Evolutionary conservation across 371 early-diverging fungal genomes (phyloP).

Genomic region (Mortierella sp.): DNA sequence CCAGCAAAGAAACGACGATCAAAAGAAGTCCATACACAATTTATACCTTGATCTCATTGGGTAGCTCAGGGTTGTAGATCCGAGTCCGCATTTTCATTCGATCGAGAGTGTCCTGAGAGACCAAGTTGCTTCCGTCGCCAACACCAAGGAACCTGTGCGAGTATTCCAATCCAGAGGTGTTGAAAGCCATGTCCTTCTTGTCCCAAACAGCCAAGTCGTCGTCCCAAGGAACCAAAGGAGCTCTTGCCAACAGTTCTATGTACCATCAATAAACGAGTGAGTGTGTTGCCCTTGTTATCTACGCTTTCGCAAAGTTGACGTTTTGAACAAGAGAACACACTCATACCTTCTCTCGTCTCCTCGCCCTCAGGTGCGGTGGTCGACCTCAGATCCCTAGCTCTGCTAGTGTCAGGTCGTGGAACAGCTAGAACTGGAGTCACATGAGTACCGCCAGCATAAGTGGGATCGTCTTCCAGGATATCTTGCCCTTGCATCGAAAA

Average conservation of each 20-base stretch:
- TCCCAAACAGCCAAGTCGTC: conserved; percentile 83
- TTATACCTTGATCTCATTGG: conserved; percentile 61
- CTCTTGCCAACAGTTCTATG: conserved; percentile 55
- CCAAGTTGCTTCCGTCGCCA: conserved; percentile 72
- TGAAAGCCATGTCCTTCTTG: conserved; percentile 69
- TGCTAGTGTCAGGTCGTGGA: neutral
- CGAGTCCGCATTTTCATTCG: conserved; percentile 66
- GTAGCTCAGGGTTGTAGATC: conserved; percentile 61
- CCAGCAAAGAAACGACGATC: no score
- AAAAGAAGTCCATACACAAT: neutral
- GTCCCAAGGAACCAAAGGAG: conserved; percentile 80
- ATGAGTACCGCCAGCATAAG: conserved; percentile 43
- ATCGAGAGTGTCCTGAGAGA: conserved; percentile 67
- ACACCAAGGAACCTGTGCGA: conserved; percentile 77
- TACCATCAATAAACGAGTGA: neutral
- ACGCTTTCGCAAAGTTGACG: neutral
- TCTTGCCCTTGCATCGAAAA: conserved; percentile 53
- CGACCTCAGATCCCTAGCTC: neutral
- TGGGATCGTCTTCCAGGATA: conserved; percentile 45
- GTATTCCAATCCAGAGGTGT: conserved; percentile 74
- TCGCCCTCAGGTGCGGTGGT: conserved; percentile 1
- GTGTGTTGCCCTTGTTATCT: neutral
- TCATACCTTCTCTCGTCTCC: conserved; percentile 40
- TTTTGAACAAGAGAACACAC: neutral
- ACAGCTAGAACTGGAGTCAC: neutral